Evolutionary conservation across 2,329 filamentous ascomycete genomes (phyloP).

Genomic region (Thyridium curvatum): DNA sequence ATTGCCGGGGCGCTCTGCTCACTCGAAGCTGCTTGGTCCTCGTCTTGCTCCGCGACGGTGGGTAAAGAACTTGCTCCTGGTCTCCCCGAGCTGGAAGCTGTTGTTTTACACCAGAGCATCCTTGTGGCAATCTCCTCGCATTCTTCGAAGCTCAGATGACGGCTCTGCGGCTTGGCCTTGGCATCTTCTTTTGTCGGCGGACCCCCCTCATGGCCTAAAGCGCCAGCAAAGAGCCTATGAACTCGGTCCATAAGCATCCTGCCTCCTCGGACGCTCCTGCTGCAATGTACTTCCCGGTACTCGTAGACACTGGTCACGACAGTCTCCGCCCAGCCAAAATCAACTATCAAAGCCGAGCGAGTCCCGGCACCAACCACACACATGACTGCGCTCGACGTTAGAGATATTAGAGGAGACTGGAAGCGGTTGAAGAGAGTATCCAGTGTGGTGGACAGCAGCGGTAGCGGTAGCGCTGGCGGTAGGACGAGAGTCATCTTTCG

Average conservation of each 20-base stretch:
- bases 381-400: slow-evolving; percentile 73
- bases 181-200: no score
- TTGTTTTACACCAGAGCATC: slow-evolving; percentile 68
- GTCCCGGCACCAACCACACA: slow-evolving; percentile 72
- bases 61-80: slow-evolving; percentile 24
- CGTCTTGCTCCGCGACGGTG: slow-evolving; percentile 53
- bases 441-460: slow-evolving; percentile 49
- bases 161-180: no score
- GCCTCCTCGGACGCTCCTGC: slow-evolving; percentile 67
- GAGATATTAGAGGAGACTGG: slow-evolving; percentile 71
- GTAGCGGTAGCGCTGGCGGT: slow-evolving; percentile 25
- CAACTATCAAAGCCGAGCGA: slow-evolving; percentile 78
- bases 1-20: slow-evolving; percentile 14
- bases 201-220: slow-evolving; percentile 21
- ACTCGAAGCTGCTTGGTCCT: slow-evolving; percentile 25
- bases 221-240: slow-evolving; percentile 53
- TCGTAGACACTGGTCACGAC: slow-evolving; percentile 83
- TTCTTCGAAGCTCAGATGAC: slow-evolving; percentile 61
- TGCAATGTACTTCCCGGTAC: slow-evolving; percentile 71
- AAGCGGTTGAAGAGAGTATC: slow-evolving; percentile 76
- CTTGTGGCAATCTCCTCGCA: slow-evolving; percentile 74
- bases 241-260: slow-evolving; percentile 65
- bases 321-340: slow-evolving; percentile 91
- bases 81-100: slow-evolving; percentile 3
- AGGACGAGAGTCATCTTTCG: slow-evolving; percentile 69